A percentile compares a stretch with the other conserved stretches of the same genome.
Conservation (phyloP, 352 stramenopile species). For the Elongisporangium anandrum region DNA sequence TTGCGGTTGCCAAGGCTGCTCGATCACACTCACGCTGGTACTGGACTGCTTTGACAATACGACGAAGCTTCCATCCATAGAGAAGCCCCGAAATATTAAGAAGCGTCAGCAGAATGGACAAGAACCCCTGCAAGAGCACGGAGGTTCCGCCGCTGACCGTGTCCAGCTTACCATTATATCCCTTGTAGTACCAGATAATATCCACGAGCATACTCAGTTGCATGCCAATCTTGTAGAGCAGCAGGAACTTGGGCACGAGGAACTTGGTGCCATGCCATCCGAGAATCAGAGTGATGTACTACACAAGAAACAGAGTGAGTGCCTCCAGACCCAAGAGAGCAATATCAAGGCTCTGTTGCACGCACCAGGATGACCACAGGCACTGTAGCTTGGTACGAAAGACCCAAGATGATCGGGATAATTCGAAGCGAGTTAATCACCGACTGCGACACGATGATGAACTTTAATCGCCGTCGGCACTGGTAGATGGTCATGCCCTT, state of each 20-base stretch:
- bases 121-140: constrained; percentile 84
- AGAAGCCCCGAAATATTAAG: constrained; percentile 76
- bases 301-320: neutral
- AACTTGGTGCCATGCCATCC: constrained; percentile 89
- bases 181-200: constrained; percentile 83
- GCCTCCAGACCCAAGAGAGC: neutral
- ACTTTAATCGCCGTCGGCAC: constrained; percentile 70
- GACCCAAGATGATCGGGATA: constrained; percentile 79
- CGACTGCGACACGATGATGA: constrained; percentile 84
- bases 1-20: constrained; percentile 70
- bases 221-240: constrained; percentile 90
- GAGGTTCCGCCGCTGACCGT: constrained; percentile 72
- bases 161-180: constrained; percentile 84
- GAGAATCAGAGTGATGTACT: constrained; percentile 84
- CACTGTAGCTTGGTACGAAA: constrained; percentile 80
- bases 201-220: constrained; percentile 81
- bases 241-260: constrained; percentile 77
- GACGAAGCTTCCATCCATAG: constrained; percentile 86
- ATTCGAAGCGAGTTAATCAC: constrained; percentile 82
- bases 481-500: constrained; percentile 89
- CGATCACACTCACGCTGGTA: constrained; percentile 78
- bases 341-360: neutral
- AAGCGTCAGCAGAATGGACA: constrained; percentile 75
- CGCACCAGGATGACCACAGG: constrained; percentile 76
- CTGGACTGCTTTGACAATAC: constrained; percentile 82